Evolutionary conservation across 768 basidiomycete species (phyloP).

Genomic region (Scleroderma citrinum): DNA sequence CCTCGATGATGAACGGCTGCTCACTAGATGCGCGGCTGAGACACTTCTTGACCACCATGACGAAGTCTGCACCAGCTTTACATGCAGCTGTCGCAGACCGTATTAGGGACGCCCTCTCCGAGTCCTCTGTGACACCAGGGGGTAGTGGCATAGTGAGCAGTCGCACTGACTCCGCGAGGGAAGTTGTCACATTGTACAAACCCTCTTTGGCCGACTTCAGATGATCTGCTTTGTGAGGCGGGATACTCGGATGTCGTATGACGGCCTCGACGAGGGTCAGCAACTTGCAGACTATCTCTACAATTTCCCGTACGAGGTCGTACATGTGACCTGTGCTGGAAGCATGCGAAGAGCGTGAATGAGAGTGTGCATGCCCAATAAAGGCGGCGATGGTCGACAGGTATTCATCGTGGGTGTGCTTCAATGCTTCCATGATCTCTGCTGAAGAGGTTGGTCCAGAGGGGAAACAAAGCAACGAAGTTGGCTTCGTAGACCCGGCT

Average conservation of each 20-base stretch:
- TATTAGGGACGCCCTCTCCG: slow-evolving; percentile 71
- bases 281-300: slow-evolving; percentile 89
- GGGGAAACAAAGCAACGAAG: slow-evolving; percentile 54
- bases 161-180: slow-evolving; percentile 85
- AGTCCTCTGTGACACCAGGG: slow-evolving; percentile 61
- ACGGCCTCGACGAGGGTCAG: slow-evolving; percentile 90
- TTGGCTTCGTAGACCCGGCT: slow-evolving; percentile 42
- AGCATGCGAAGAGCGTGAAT: slow-evolving; percentile 85
- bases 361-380: slow-evolving; percentile 94
- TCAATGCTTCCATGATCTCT: slow-evolving; percentile 71
- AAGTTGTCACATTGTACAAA: slow-evolving; percentile 77
- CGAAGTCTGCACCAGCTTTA: slow-evolving; percentile 85
- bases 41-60: slow-evolving; percentile 79
- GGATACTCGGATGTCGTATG: slow-evolving; percentile 67
- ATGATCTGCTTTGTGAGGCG: slow-evolving; percentile 53
- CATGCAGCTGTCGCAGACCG: slow-evolving; percentile 84
- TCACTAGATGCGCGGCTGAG: slow-evolving; percentile 59
- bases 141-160: slow-evolving; percentile 53
- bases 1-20: slow-evolving; percentile 58
- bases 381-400: slow-evolving; percentile 95
- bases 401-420: slow-evolving; percentile 83
- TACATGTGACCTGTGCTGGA: slow-evolving; percentile 92
- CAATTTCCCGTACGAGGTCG: slow-evolving; percentile 90
- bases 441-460: slow-evolving; percentile 62
- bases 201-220: slow-evolving; percentile 71